A percentile compares a stretch with the other conserved stretches of the same genome.
Evolutionary conservation across 345 rosid species (phyloP).

Genomic region (Mallotus nudiflorus): DNA sequence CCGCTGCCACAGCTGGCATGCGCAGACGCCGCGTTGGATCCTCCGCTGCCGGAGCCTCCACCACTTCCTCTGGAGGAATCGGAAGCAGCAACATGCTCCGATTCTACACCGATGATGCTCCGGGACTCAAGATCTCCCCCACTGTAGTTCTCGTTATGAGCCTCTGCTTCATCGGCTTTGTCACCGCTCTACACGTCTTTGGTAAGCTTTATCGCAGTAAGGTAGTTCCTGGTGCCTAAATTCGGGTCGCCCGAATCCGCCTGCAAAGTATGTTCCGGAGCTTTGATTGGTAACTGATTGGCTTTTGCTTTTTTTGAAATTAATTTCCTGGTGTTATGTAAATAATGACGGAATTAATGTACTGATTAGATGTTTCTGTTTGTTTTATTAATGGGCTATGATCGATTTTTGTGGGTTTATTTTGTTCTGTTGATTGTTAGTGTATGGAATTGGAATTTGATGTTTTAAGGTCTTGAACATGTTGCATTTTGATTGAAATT

Average conservation of each 20-base stretch:
- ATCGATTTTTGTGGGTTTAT: too few species aligned
- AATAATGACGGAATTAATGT: constrained; percentile 12
- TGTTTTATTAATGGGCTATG: too few species aligned
- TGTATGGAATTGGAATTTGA: too few species aligned
- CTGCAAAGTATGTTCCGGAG: not conserved
- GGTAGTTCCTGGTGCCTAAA: constrained; percentile 42
- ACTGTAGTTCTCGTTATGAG: constrained; percentile 92
- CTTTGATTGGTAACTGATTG: constrained; percentile 16
- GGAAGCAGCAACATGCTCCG: constrained; percentile 77
- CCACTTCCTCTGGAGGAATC: constrained; percentile 35
- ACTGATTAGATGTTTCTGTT: not conserved
- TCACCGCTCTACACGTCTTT: constrained; percentile 88
- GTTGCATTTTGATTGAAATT: too few species aligned
- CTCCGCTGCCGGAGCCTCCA: constrained; percentile 34
- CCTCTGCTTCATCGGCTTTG: constrained; percentile 94
- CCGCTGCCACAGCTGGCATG: constrained; percentile 89
- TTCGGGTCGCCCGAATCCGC: not conserved
- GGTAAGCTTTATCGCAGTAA: constrained; percentile 85
- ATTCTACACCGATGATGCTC: constrained; percentile 95
- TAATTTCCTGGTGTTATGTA: constrained; percentile 16
- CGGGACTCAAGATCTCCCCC: constrained; percentile 90
- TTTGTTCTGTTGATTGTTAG: too few species aligned
- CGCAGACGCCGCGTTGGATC: constrained; percentile 73
- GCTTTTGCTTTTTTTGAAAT: not conserved
- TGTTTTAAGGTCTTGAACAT: too few species aligned